Conservation (phyloP, 768 basidiomycete species). For the Pulveroboletus sp. region DNA sequence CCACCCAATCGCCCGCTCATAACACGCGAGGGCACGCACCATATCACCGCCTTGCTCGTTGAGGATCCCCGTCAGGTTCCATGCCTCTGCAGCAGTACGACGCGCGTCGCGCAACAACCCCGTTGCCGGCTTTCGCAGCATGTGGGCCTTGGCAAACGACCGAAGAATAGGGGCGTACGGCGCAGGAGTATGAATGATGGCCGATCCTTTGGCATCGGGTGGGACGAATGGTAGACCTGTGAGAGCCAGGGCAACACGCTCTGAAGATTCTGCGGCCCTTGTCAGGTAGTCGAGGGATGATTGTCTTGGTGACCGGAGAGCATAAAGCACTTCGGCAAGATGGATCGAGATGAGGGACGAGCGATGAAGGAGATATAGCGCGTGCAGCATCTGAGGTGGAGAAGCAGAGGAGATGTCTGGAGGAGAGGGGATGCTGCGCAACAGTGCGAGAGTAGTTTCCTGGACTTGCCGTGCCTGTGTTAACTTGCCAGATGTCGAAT, state of each 20-base stretch:
- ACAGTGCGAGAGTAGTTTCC: slow-evolving; percentile 50
- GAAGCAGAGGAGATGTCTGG: slow-evolving; percentile 42
- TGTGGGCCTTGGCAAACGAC: slow-evolving; percentile 44
- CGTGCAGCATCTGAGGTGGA: slow-evolving; percentile 60
- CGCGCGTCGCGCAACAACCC: slow-evolving; percentile 66
- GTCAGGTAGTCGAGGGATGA: slow-evolving; percentile 55
- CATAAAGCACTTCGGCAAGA: slow-evolving; percentile 68
- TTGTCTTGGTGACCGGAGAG: slow-evolving; percentile 38
- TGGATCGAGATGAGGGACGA: slow-evolving; percentile 73
- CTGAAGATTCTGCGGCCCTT: slow-evolving; percentile 65
- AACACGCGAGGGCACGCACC: slow-evolving; percentile 54
- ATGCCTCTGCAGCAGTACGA: slow-evolving; percentile 69
- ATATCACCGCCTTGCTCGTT: slow-evolving; percentile 42
- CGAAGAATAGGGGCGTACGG: slow-evolving; percentile 41
- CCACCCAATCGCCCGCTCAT: slow-evolving; percentile 69
- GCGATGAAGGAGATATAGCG: slow-evolving; percentile 66
- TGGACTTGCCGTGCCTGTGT: slow-evolving; percentile 54
- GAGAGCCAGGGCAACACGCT: slow-evolving; percentile 57
- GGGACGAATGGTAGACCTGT: slow-evolving; percentile 39
- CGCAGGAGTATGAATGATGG: slow-evolving; percentile 36
- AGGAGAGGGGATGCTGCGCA: slow-evolving; percentile 53
- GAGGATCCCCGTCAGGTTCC: slow-evolving; percentile 70
- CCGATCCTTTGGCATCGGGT: slow-evolving; percentile 34
- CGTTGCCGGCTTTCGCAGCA: slow-evolving; percentile 53
- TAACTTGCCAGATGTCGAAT: slow-evolving; percentile 58